Evolutionary conservation across 2,329 filamentous ascomycete species (phyloP).

Genomic region (Myotisia sp.): DNA sequence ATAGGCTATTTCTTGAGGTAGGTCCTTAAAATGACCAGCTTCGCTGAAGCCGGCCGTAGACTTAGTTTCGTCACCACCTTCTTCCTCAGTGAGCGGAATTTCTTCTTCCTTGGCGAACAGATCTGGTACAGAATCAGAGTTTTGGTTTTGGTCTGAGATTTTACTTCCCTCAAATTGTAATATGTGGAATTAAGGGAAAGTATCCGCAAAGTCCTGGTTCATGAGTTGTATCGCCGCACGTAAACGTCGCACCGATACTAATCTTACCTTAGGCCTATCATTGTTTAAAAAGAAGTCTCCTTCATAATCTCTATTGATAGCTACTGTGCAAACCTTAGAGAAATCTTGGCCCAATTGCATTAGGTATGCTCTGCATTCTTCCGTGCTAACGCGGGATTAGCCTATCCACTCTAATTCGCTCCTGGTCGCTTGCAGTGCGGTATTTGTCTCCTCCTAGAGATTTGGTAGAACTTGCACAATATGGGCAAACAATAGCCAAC

Average conservation of each 20-base stretch:
- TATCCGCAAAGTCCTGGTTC: conserved; percentile 2
- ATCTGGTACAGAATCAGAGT: neutral
- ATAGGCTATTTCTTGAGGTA: neutral
- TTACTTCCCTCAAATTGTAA: neutral
- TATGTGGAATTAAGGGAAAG: neutral
- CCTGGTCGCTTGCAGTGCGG: conserved; percentile 21
- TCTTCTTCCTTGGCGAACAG: neutral
- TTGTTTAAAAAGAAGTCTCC: conserved; percentile 2
- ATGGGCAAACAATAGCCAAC: conserved; percentile 16
- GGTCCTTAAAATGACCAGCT: neutral
- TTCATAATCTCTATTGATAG: conserved; percentile 3
- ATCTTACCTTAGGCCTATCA: too few species aligned
- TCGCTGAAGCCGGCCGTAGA: neutral
- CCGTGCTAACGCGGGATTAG: neutral
- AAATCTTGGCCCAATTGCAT: conserved; percentile 7
- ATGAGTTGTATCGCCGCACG: neutral
- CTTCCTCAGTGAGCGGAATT: neutral
- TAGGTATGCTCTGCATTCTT: conserved; percentile 1
- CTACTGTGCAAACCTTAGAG: neutral
- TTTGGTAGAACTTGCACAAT: conserved; percentile 17
- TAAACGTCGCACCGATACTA: neutral
- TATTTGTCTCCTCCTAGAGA: conserved; percentile 14
- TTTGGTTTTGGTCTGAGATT: neutral
- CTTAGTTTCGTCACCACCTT: neutral
- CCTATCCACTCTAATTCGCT: conserved; percentile 22